These are phyloP conservation scores for Suhomyces panamericanus DNA, from an alignment of 1,139 yeast genomes.

Conservation along the genomic window DNA sequence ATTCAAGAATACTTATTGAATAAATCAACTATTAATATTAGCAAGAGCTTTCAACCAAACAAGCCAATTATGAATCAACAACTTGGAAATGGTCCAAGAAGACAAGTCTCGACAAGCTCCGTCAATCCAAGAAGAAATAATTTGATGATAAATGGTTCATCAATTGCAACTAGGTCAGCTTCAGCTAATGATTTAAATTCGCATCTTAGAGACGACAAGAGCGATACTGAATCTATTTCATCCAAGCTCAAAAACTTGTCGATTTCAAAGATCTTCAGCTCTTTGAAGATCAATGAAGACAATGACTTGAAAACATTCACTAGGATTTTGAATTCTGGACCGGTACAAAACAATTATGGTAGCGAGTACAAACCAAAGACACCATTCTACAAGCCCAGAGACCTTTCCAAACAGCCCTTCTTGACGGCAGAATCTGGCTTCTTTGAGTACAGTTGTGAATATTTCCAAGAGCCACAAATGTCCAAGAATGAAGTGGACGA, in stretches of 20 bases:
- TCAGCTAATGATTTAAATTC: conserved; percentile 30
- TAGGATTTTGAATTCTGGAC: conserved; percentile 40
- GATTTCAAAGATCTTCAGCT: conserved; percentile 43
- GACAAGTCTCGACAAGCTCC: conserved; percentile 40
- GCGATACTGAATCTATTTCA: conserved; percentile 38
- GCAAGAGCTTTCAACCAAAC: conserved; percentile 40
- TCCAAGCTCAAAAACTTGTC: conserved; percentile 42
- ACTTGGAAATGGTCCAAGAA: conserved; percentile 21
- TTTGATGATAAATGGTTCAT: conserved; percentile 33
- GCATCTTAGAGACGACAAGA: conserved; percentile 18
- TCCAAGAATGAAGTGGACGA: conserved; percentile 83
- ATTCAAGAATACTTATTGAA: conserved; percentile 65
- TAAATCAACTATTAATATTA: conserved; percentile 46
- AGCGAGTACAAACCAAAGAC: conserved; percentile 52
- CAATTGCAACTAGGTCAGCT: conserved; percentile 33
- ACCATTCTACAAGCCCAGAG: conserved; percentile 50
- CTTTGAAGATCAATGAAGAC: conserved; percentile 46
- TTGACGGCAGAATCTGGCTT: conserved; percentile 72
- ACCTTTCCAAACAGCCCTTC: conserved; percentile 38
- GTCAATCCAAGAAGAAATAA: conserved; percentile 30
- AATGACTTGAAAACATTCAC: conserved; percentile 41
- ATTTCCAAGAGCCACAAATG: conserved; percentile 96
- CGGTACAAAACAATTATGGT: conserved; percentile 50
- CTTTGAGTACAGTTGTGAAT: conserved; percentile 85
- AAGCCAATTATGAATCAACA: conserved; percentile 35